phyloP scores from a whole-genome alignment of 2,329 filamentous ascomycete genomes.

The Colletotrichum gigasporum region DNA sequence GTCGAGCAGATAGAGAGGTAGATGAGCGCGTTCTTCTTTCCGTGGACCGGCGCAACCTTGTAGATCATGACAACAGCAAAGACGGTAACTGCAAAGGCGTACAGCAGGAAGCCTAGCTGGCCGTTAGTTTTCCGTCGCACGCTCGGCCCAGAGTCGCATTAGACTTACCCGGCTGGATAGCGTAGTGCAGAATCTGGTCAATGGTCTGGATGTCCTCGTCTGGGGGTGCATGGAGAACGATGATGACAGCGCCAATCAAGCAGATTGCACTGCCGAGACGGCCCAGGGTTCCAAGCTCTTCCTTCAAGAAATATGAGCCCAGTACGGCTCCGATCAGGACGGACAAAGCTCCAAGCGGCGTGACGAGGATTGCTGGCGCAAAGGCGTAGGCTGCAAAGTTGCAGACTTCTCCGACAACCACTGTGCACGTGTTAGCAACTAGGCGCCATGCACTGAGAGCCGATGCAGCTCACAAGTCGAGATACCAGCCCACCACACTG shows the following conservation, averaged over 20 bases:
- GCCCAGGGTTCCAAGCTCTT: slow-evolving; percentile 88
- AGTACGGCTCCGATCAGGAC: slow-evolving; percentile 95
- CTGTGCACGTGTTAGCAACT: slow-evolving; percentile 52
- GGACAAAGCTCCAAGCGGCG: slow-evolving; percentile 90
- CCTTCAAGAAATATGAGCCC: slow-evolving; percentile 92
- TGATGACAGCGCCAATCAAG: slow-evolving; percentile 94
- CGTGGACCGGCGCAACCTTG: slow-evolving; percentile 86
- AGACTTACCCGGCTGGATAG: slow-evolving; percentile 83
- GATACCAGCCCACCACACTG: slow-evolving; percentile 98
- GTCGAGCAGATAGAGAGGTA: slow-evolving; percentile 98
- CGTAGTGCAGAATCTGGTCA: slow-evolving; percentile 90
- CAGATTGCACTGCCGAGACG: slow-evolving; percentile 97
- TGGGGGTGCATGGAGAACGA: slow-evolving; percentile 94
- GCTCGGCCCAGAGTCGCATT: neutral
- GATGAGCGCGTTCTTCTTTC: slow-evolving; percentile 94
- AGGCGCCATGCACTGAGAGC: neutral
- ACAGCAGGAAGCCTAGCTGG: slow-evolving; percentile 82
- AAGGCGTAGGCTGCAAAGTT: slow-evolving; percentile 99
- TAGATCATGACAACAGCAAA: slow-evolving; percentile 98
- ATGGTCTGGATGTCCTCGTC: slow-evolving; percentile 92
- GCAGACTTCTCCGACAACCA: slow-evolving; percentile 92
- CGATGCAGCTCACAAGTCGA: slow-evolving; percentile 74
- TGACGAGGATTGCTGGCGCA: slow-evolving; percentile 97
- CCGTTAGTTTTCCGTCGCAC: slow-evolving; percentile 1
- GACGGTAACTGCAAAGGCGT: slow-evolving; percentile 79